Conservation (phyloP, 1,284 basidiomycete genomes). For the Xerocomus minutiporus region DNA sequence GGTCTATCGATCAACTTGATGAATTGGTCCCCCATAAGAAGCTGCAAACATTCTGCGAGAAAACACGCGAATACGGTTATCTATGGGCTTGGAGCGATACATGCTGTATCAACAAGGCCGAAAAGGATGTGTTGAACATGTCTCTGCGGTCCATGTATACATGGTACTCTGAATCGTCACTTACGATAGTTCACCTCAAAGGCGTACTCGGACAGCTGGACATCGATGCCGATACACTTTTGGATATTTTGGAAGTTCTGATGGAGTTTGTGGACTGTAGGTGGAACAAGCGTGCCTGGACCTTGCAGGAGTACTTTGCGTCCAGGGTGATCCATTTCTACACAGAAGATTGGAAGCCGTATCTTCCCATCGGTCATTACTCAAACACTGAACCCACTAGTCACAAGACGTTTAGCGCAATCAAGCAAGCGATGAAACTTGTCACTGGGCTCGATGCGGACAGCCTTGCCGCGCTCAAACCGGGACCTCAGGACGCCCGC, state of each 20-base stretch:
- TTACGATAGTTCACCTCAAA: constrained; percentile 13
- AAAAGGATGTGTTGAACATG: constrained; percentile 4
- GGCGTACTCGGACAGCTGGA: constrained; percentile 4
- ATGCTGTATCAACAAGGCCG: constrained; percentile 15
- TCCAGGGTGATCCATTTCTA: too few relatives aligned
- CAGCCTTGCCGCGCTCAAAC: not conserved
- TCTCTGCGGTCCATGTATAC: constrained; percentile 16
- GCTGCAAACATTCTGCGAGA: constrained; percentile 9
- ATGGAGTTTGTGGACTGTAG: constrained; percentile 5
- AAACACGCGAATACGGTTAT: constrained; percentile 3
- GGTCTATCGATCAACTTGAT: not conserved
- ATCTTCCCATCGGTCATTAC: not conserved
- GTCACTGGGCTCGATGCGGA: constrained; percentile 1
- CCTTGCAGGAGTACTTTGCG: constrained; percentile 12
- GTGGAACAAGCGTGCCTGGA: constrained; percentile 18
- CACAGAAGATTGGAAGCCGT: constrained; percentile 8
- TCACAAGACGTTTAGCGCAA: constrained; percentile 1
- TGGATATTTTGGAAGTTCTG: not conserved
- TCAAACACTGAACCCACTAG: not conserved
- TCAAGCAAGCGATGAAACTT: constrained; percentile 3
- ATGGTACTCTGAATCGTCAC: constrained; percentile 13
- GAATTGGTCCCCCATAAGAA: constrained; percentile 1
- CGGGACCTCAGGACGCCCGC: constrained; percentile 6
- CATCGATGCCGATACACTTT: too few relatives aligned
- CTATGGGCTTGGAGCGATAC: constrained; percentile 8